Percentiles rank a stretch among this genome's conserved stretches.
These are phyloP conservation scores for Ascochyta clinopodiicola DNA, from an alignment of 2,329 filamentous ascomycete species.

Conservation along the genomic window DNA sequence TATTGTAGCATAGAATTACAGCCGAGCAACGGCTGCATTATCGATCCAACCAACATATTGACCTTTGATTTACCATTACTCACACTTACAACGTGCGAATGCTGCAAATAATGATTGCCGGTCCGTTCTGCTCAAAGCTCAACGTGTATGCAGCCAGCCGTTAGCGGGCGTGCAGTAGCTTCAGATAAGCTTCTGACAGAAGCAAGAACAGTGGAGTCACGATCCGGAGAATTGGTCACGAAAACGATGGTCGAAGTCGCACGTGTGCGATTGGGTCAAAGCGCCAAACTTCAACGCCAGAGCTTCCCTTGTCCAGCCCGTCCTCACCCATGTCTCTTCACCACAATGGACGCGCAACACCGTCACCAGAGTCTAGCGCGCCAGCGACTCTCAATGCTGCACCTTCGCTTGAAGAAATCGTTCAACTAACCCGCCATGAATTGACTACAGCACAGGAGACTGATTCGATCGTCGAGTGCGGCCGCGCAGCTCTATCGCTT, in stretches of 20 bases:
- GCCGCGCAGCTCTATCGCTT: constrained; percentile 48
- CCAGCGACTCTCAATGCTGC: constrained; percentile 18
- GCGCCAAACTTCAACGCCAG: constrained; percentile 7
- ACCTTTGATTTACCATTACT: not conserved
- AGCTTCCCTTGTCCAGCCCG: constrained; percentile 4
- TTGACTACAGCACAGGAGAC: constrained; percentile 25
- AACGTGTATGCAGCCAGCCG: constrained; percentile 6
- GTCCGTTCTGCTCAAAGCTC: not conserved
- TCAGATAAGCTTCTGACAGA: constrained; percentile 16
- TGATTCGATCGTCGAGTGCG: constrained; percentile 50
- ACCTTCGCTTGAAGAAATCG: constrained; percentile 34
- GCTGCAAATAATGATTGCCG: too few species aligned
- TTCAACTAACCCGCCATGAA: constrained; percentile 32
- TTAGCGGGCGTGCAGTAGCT: constrained; percentile 8
- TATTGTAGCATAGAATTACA: constrained; percentile 7
- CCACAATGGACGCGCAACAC: not conserved
- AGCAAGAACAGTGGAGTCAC: constrained; percentile 15
- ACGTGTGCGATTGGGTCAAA: constrained; percentile 12
- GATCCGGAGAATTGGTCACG: constrained; percentile 13
- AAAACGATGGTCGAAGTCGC: constrained; percentile 1
- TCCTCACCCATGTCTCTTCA: constrained; percentile 3
- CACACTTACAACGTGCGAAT: not conserved
- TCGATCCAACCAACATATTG: not conserved
- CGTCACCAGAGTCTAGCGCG: not conserved
- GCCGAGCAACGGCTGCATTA: not conserved